Evolutionary conservation across 1,284 basidiomycete species (phyloP).

Genomic region (Coniferiporia weirii): DNA sequence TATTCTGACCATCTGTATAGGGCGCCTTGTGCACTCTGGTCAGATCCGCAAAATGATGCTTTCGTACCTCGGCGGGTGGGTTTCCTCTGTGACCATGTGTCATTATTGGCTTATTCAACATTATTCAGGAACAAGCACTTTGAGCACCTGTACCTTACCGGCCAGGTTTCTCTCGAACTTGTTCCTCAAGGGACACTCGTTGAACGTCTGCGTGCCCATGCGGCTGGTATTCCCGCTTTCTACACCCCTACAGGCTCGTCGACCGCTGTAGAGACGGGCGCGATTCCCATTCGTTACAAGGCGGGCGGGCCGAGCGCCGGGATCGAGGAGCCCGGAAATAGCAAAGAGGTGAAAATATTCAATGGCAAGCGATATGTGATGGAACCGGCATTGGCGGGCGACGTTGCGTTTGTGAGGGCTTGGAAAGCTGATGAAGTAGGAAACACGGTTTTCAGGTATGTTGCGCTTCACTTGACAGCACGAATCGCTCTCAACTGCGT

Average conservation of each 20-base stretch:
- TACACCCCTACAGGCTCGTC: conserved; percentile 93
- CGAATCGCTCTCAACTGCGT: background rate
- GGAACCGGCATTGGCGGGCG: conserved; percentile 83
- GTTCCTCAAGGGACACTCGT: conserved; percentile 90
- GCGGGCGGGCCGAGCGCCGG: conserved; percentile 60
- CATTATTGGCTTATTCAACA: background rate
- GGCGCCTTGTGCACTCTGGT: conserved; percentile 69
- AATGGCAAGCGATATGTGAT: conserved; percentile 82
- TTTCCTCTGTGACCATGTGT: conserved; percentile 5
- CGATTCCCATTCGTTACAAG: conserved; percentile 74
- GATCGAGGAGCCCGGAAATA: conserved; percentile 63
- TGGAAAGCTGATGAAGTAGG: conserved; percentile 95
- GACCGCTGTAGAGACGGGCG: conserved; percentile 77
- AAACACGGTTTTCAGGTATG: conserved; percentile 79
- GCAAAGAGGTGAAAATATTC: conserved; percentile 78
- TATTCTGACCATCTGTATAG: conserved; percentile 34
- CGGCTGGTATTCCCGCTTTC: conserved; percentile 94
- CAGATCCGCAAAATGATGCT: conserved; percentile 84
- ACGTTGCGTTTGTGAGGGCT: conserved; percentile 86
- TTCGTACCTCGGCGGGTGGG: conserved; percentile 82
- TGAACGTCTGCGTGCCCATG: conserved; percentile 88
- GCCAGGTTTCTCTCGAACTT: conserved; percentile 81
- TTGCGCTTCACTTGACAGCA: conserved; percentile 12
- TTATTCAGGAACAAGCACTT: conserved; percentile 67
- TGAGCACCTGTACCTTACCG: conserved; percentile 73